Base-by-base conservation (phyloP, 306 rosid genomes). In the Gillenia trifoliata region DNA sequence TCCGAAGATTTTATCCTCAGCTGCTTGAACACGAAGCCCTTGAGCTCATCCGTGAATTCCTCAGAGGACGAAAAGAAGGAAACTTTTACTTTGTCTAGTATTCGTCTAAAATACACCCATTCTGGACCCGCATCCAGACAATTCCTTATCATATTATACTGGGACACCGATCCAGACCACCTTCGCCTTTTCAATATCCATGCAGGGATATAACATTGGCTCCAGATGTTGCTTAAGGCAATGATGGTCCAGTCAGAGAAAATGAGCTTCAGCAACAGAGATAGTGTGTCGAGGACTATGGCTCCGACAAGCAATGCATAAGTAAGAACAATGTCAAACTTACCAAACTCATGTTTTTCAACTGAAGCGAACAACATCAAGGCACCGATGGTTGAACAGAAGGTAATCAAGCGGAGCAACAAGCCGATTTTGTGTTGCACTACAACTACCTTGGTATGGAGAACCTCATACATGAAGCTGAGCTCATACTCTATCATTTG, bases 361-460 rank as follows among this genome's bases (percentile, higher is more conserved):
- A 30, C 63, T 1, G 2, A 17, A 28, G 2, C 1, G 62, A 80
- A 75, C 1, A 36, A 26, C 4, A 55, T 11, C 6, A 45, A 63
- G 49, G 79, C 73, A 11, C 2, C 31, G 19, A 54, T 1, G 22
- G 66, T 41, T 9, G 43, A 40, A 4, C 25, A 15, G 38, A 70
- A 55, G 66, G 69, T 17, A 11, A 73, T 0, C 11, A 34, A 31
- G 31, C 77, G 77, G 4, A 75, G 70, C 2, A 55, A 0, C 73
- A 55, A 75, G 2, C 84, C 84, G n/a, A 45, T 30, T 23, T 1
- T 20, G 66, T 16, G 3, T 5, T 30, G 77, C 1, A 33, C 47
- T 1, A 80, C 80, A 16, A 43, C 61, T 12, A 20, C 67, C 76
- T 81, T 81, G 63, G 85, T 77, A 77, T 77, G 80, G 41, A 81